Evolutionary conservation across 2,329 filamentous ascomycete species (phyloP).

Genomic region (Fusarium longipes): DNA sequence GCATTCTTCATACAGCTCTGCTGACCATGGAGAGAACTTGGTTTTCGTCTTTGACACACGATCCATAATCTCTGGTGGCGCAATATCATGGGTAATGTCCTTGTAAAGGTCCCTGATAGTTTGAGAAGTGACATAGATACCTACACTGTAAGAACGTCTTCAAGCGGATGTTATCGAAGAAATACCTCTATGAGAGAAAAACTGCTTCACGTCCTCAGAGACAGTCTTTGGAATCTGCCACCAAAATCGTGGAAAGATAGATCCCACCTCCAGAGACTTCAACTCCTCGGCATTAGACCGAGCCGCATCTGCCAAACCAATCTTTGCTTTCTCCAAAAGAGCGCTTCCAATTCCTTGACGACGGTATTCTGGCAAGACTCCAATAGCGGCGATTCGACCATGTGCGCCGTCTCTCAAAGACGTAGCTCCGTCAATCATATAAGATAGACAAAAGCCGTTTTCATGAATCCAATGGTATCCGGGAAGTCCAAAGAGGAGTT

Average conservation of each 20-base stretch:
- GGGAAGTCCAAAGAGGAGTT: constrained; percentile 2
- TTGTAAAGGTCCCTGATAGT: constrained; percentile 32
- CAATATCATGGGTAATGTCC: constrained; percentile 21
- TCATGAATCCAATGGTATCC: constrained; percentile 34
- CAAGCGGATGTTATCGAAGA: rapidly evolving
- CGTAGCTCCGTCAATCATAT: neutral
- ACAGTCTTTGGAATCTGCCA: constrained; percentile 27
- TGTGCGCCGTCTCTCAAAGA: neutral
- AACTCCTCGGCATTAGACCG: neutral
- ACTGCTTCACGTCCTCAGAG: constrained; percentile 23
- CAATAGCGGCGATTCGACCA: constrained; percentile 35
- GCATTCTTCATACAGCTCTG: constrained; percentile 42
- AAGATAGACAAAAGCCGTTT: constrained; percentile 36
- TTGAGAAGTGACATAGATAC: constrained; percentile 7
- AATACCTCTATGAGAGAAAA: constrained; percentile 35
- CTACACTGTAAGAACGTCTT: neutral
- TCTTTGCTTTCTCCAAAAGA: constrained; percentile 21
- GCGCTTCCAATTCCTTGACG: constrained; percentile 35
- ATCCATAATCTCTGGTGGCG: constrained; percentile 30
- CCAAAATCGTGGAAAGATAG: constrained; percentile 40
- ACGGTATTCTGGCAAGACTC: constrained; percentile 33
- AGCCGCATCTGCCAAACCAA: neutral
- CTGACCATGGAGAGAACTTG: constrained; percentile 39
- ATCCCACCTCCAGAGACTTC: constrained; percentile 34
- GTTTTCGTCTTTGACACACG: constrained; percentile 31